Base-by-base conservation (phyloP, 139 green algal species). In the Picochlorum costavermella region DNA sequence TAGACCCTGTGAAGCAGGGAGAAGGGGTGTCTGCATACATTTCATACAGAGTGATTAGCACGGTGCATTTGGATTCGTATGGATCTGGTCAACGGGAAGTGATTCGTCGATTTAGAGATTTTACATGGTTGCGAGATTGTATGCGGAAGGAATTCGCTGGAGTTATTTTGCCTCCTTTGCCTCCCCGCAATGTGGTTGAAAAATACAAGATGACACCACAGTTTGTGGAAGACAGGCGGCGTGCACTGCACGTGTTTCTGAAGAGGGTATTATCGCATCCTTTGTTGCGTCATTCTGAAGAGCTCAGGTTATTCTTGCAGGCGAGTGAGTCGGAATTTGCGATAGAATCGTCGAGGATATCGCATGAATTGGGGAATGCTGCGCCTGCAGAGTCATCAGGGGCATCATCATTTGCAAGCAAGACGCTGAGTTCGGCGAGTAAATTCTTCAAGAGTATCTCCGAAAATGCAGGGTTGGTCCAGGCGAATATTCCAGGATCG, bases 1-100 rank as follows among this genome's bases (percentile, higher is more conserved):
- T 68, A 1, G 90, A 97, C 45, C 89, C 90, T n/a, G 84, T 95
- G 9, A 94, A 92, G 77, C 90, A 96, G 63, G 90, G 90, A 2
- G 90, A 97, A 25, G 82, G 87, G 2, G 86, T 96, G 2, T 12
- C 9, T 26, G 69, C 76, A 11, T 84, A 89, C 50, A 71, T 88
- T n/a, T 84, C 81, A 1, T 92, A 92, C 76, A 86, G 82, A 43
- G 83, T 92, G 31, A 56, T 29, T 9, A 86, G 76, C 16, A 67
- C 72, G 45, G 83, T 74, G 4, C 53, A 43, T 1, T 59, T 76
- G 2, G 61, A 68, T 1, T 71, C 82, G 16, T 88, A 83, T 60
- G 61, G 70, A 1, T 61, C 59, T 13, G 37, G 55, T 10, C 56
- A 77, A 14, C 60, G 64, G 25, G 81, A 90, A 63, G 90, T 96